A percentile compares a stretch with the other conserved stretches of the same genome.
These are phyloP conservation scores for Populus pruinosa DNA, from an alignment of 345 rosid genomes.

Conservation along the genomic window DNA sequence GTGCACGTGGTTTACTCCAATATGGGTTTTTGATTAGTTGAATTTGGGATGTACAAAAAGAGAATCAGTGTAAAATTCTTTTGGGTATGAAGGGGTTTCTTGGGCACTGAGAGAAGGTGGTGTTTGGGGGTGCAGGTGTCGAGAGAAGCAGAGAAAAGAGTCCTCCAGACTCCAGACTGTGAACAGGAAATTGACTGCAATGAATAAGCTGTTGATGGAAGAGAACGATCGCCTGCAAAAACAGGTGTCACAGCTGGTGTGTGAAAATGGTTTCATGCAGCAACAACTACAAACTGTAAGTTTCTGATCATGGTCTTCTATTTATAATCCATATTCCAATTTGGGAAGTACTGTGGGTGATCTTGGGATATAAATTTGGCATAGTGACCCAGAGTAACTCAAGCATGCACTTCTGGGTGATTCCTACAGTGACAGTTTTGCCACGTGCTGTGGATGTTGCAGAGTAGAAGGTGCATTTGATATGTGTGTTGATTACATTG, in stretches of 20 bases:
- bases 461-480: neutral
- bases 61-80: neutral
- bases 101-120: conserved; percentile 17
- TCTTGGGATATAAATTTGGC: too few species aligned
- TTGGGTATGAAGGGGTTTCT: neutral
- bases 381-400: neutral
- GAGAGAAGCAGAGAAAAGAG: conserved; percentile 99
- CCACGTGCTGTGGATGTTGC: neutral
- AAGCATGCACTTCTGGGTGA: neutral
- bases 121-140: conserved; percentile 58
- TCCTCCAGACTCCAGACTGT: conserved; percentile 91
- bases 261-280: conserved; percentile 85
- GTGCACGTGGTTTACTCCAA: neutral
- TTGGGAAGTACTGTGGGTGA: neutral
- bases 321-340: neutral
- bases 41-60: neutral
- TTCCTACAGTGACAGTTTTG: neutral
- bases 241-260: conserved; percentile 95
- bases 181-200: conserved; percentile 86
- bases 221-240: conserved; percentile 98
- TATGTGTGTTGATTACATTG: neutral
- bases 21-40: neutral
- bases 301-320: conserved; percentile 12
- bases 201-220: conserved; percentile 98
- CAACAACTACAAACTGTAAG: conserved; percentile 81